phyloP scores from a whole-genome alignment of 352 stramenopile genomes.

The Phytophthora tentaculata region DNA sequence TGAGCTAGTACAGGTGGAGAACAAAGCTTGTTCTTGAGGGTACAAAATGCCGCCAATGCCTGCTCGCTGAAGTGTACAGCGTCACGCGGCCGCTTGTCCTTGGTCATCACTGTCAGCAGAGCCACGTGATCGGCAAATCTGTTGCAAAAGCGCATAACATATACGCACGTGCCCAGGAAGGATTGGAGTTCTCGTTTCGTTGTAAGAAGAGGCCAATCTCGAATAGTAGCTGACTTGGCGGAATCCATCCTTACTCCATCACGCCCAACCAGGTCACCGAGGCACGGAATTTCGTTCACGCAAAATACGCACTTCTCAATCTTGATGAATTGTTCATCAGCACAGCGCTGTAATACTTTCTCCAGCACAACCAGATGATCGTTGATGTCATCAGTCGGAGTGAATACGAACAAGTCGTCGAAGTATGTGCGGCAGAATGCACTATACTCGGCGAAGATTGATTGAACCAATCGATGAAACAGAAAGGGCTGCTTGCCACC shows the following conservation, averaged over 20 bases:
- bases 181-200: not conserved
- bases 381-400: not conserved
- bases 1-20: too few relatives aligned
- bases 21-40: too few relatives aligned
- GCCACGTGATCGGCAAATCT: not conserved
- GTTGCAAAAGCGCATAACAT: not conserved
- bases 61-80: too few relatives aligned
- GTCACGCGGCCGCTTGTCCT: not conserved
- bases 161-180: not conserved
- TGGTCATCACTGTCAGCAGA: not conserved
- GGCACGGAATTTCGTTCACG: not conserved
- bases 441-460: not conserved
- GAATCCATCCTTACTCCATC: not conserved
- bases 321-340: not conserved
- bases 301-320: not conserved
- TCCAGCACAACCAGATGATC: not conserved
- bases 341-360: not conserved
- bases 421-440: constrained; percentile 15
- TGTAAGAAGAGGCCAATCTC: not conserved
- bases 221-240: not conserved
- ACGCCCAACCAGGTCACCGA: not conserved
- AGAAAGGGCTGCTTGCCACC: constrained; percentile 1
- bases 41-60: too few relatives aligned
- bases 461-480: constrained; percentile 1
- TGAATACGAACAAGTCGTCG: not conserved